phyloP scores from a whole-genome alignment of 2,329 filamentous ascomycete species.

The Pezizomycotina sp. region DNA sequence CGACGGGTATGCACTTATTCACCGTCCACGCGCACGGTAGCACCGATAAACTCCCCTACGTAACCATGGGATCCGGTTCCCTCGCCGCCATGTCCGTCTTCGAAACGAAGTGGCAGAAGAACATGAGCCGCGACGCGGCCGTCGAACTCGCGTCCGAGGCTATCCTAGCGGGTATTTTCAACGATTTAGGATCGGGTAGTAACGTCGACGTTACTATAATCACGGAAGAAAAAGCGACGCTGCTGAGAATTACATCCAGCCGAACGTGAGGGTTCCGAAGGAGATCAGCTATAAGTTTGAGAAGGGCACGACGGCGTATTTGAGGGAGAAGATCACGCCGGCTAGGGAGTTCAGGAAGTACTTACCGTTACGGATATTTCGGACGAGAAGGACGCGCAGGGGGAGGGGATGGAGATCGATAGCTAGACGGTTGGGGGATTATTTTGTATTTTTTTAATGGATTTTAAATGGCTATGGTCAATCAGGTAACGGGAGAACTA shows the following conservation, averaged over 20 bases:
- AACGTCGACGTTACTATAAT: constrained; percentile 97
- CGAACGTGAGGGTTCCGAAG: constrained; percentile 82
- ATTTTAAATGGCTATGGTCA: too few species aligned
- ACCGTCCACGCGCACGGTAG: constrained; percentile 97
- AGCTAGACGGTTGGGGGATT: too few species aligned
- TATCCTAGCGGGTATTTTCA: constrained; percentile 94
- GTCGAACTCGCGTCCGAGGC: constrained; percentile 68
- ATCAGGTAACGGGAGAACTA: too few species aligned
- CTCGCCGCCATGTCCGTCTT: constrained; percentile 96
- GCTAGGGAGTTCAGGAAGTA: too few species aligned
- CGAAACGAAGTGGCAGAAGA: constrained; percentile 81
- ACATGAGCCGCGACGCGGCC: constrained; percentile 63
- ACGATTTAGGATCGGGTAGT: constrained; percentile 89
- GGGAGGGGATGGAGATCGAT: too few species aligned
- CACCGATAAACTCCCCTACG: constrained; percentile 96
- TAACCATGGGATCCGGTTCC: constrained; percentile 95
- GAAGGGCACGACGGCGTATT: constrained; percentile 80
- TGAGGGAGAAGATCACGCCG: constrained; percentile 96
- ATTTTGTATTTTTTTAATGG: too few species aligned
- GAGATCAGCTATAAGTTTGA: constrained; percentile 82
- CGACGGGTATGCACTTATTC: constrained; percentile 86
- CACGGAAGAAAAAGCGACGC: constrained; percentile 73
- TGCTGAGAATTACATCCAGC: constrained; percentile 88
- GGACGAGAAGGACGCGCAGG: too few species aligned
- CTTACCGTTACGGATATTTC: too few species aligned